These are phyloP conservation scores for Acacia melanoxylon DNA, from an alignment of 306 rosid species.

Conservation along the genomic window DNA sequence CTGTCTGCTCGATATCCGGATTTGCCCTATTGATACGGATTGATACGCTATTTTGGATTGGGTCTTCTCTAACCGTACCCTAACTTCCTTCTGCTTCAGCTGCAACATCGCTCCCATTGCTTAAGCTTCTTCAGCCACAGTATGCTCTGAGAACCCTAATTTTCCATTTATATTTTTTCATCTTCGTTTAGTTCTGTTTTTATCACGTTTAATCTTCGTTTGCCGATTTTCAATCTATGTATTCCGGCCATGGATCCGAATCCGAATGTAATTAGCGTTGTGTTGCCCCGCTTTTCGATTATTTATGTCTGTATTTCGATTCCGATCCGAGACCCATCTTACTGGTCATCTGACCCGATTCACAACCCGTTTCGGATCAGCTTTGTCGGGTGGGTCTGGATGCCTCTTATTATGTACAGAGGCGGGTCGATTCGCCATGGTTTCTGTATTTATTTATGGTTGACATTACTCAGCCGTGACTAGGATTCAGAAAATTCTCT, in stretches of 20 bases:
- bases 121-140: constrained; percentile 1
- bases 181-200: neutral
- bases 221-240: neutral
- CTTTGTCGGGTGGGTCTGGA: constrained; percentile 8
- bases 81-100: neutral
- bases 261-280: neutral
- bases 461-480: neutral
- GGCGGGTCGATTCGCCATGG: constrained; percentile 17
- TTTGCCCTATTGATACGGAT: neutral
- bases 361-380: neutral
- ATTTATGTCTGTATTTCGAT: neutral
- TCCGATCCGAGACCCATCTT: constrained; percentile 13
- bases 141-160: constrained; percentile 9
- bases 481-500: neutral
- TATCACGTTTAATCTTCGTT: neutral
- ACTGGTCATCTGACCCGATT: constrained; percentile 11
- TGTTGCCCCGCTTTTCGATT: neutral
- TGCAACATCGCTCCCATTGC: neutral
- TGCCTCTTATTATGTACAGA: neutral
- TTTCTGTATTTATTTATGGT: neutral
- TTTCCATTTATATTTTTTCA: neutral
- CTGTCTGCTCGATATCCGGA: neutral
- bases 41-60: neutral
- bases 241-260: neutral
- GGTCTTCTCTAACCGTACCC: constrained; percentile 1